phyloP scores from a whole-genome alignment of 1,139 yeast species.

The Insectozyma bohioensis region DNA sequence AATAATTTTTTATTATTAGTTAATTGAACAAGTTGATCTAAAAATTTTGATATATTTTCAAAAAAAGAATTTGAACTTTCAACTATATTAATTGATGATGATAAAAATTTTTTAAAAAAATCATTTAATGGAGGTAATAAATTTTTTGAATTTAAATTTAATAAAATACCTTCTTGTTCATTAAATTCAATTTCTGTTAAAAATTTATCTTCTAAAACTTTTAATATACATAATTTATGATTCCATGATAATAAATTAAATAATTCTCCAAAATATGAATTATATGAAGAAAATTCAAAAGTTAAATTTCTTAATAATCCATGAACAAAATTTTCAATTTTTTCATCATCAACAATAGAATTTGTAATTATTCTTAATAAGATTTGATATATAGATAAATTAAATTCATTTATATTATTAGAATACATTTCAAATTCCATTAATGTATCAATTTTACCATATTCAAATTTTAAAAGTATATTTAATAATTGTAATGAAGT shows the following conservation, averaged over 20 bases:
- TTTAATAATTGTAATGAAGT: slow-evolving; percentile 25
- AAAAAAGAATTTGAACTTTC: slow-evolving; percentile 21
- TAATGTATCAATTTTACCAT: slow-evolving; percentile 12
- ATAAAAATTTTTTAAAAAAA: slow-evolving; percentile 40
- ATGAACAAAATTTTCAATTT: slow-evolving; percentile 30
- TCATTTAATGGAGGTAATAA: slow-evolving; percentile 33
- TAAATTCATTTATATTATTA: slow-evolving; percentile 47
- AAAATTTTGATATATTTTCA: slow-evolving; percentile 19
- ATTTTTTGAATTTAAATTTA: slow-evolving; percentile 12
- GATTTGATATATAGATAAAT: slow-evolving; percentile 53
- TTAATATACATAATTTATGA: slow-evolving; percentile 27
- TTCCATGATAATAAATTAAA: slow-evolving; percentile 34
- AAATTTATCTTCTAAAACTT: slow-evolving; percentile 28
- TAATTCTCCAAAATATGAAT: slow-evolving; percentile 44
- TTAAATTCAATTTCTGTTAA: slow-evolving; percentile 20
- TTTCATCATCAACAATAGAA: slow-evolving; percentile 4
- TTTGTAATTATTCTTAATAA: slow-evolving; percentile 25
- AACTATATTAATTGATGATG: slow-evolving; percentile 25
- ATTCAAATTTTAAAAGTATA: slow-evolving; percentile 14
- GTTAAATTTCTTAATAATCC: slow-evolving; percentile 42
- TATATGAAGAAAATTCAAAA: slow-evolving; percentile 36
- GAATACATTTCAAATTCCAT: slow-evolving; percentile 22
- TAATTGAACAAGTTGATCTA: slow-evolving; percentile 19
- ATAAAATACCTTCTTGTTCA: slow-evolving; percentile 10
- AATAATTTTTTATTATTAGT: slow-evolving; percentile 13